Conservation (phyloP, 2,329 filamentous ascomycete species). For the Botrytis squamosa region DNA sequence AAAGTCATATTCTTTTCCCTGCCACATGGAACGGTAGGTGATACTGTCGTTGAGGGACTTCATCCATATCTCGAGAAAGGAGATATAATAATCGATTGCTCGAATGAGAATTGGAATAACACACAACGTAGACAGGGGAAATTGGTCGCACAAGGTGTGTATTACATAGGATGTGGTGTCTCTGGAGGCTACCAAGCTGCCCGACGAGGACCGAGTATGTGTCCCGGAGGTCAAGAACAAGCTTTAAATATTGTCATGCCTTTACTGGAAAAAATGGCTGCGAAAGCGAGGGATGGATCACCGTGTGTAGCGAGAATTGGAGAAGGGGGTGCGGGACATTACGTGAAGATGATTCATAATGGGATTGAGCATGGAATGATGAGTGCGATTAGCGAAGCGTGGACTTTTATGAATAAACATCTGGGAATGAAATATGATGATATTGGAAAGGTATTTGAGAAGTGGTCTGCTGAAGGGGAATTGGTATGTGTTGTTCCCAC, state of each 20-base stretch:
- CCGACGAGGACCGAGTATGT: constrained; percentile 64
- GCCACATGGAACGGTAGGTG: constrained; percentile 46
- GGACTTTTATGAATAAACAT: constrained; percentile 59
- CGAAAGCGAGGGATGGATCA: constrained; percentile 62
- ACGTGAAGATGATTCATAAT: constrained; percentile 75
- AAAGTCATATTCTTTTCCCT: constrained; percentile 54
- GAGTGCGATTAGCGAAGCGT: constrained; percentile 61
- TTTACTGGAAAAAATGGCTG: constrained; percentile 58
- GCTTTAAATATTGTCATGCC: constrained; percentile 60
- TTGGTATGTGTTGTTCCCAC: constrained; percentile 43
- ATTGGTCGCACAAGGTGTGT: constrained; percentile 55
- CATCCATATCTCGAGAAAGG: constrained; percentile 53
- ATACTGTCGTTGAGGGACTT: constrained; percentile 41
- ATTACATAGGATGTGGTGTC: constrained; percentile 67
- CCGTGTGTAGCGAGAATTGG: constrained; percentile 76
- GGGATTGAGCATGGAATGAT: constrained; percentile 74
- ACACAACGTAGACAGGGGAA: constrained; percentile 62
- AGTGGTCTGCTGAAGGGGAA: constrained; percentile 60
- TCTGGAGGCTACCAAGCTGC: constrained; percentile 69
- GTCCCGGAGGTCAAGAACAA: constrained; percentile 59
- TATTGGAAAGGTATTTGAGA: constrained; percentile 56
- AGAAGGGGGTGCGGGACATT: constrained; percentile 64
- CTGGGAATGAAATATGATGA: constrained; percentile 59
- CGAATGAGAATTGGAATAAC: constrained; percentile 65
- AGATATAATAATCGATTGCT: constrained; percentile 68